Evolutionary conservation across 768 basidiomycete genomes (phyloP), one percentile per base, ranked within the genome.

Genomic region (Tremella yokohamensis): DNA sequence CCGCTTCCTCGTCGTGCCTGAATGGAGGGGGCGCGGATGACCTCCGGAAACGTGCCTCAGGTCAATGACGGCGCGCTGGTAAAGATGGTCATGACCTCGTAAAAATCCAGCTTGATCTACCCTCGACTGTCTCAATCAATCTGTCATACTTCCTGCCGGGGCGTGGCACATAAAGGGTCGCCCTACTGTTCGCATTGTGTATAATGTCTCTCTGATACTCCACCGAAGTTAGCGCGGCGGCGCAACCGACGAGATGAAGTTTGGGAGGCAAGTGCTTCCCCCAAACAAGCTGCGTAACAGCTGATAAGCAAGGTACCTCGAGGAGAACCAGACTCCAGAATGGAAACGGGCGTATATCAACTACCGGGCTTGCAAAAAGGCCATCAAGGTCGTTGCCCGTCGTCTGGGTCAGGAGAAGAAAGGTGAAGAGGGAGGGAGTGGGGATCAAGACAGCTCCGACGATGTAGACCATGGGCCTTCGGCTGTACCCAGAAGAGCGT

Each of bases 391-490:
- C 15, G 64, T 77, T 2, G 65, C 55, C 7, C 48, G 49, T 2
- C 63, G 74, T 3, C 56, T 72, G 34, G 58, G 60, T 7, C 58
- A 68, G 56, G 40, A 49, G 34, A 57, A 58, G 34, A 56, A 58
- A 22, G 48, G 34, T 8, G 77, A 79, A 22, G 87, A 88, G 75
- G 81, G 79, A 50, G 81, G 84, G 82, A 83, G 40, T 8, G 79
- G 88, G 38, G 87, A 87, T 65, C 86, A 85, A 62, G 84, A 85
- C 1, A 87, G 89, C 4, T 88, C 90, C 25, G 77, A 70, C 9
- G 87, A 85, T 34, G 60, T 60, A 76, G 52, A 73, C 65, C 57
- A 70, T 64, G 72, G 69, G 39, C 72, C 72, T n/a, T 64, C 62
- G 20, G 67, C 66, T 0, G 57, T 65, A 9, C 63, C 66, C 0